Conservation (phyloP, 352 stramenopile genomes). For the Pythium volutum region DNA sequence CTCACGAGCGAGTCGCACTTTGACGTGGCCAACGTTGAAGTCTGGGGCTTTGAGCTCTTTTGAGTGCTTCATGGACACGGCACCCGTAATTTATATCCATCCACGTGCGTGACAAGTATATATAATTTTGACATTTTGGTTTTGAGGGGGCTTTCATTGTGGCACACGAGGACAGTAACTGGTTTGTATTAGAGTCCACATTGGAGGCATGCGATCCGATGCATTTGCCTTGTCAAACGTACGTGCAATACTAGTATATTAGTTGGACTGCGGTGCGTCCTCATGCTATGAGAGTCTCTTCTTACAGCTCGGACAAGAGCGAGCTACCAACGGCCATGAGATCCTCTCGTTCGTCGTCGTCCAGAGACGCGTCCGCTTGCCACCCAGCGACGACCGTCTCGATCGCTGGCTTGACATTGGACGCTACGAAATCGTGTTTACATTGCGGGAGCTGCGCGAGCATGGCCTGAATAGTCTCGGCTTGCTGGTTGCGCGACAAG, state of each 20-base stretch:
- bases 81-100: conserved; percentile 24
- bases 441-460: conserved; percentile 57
- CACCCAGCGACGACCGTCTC: conserved; percentile 28
- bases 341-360: conserved; percentile 57
- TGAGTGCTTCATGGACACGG: conserved; percentile 21
- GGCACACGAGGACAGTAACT: too few relatives aligned
- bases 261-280: too few relatives aligned
- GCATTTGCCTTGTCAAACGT: too few relatives aligned
- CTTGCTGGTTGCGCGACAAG: conserved; percentile 39
- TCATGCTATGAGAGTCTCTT: background rate
- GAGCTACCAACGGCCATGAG: conserved; percentile 20
- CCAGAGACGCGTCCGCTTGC: conserved; percentile 32
- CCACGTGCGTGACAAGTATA: conserved; percentile 11
- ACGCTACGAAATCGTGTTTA: conserved; percentile 33
- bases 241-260: too few relatives aligned
- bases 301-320: conserved; percentile 15
- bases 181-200: too few relatives aligned
- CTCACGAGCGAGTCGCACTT: conserved; percentile 53
- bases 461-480: conserved; percentile 63
- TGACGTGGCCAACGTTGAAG: conserved; percentile 56
- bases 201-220: too few relatives aligned
- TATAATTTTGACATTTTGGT: conserved; percentile 17
- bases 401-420: conserved; percentile 40
- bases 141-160: too few relatives aligned
- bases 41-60: conserved; percentile 67